phyloP scores from a whole-genome alignment of 176 grass and related monocot genomes.

The Metroxylon sagu region DNA sequence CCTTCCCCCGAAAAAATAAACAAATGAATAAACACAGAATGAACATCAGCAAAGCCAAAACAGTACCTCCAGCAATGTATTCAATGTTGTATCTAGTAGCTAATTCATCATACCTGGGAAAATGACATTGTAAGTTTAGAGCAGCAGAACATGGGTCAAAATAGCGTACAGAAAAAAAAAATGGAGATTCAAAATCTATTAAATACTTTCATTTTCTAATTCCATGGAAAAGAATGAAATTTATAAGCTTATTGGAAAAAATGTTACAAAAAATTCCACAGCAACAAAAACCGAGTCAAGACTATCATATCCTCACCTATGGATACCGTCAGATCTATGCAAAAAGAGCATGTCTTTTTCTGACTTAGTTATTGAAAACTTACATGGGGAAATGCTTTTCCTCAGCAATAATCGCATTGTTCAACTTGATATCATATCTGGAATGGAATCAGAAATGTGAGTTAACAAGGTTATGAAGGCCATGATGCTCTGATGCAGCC shows the following conservation, averaged over 20 bases:
- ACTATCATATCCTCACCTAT: too few relatives aligned
- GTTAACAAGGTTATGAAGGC: too few relatives aligned
- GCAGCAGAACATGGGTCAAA: too few relatives aligned
- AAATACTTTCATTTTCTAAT: too few relatives aligned
- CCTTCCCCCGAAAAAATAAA: neutral
- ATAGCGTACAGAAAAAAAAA: neutral
- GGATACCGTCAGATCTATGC: neutral
- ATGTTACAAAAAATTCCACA: too few relatives aligned
- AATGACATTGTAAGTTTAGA: neutral
- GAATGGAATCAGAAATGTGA: slow-evolving; percentile 15
- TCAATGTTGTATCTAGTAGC: slow-evolving; percentile 72
- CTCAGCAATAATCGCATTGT: slow-evolving; percentile 80
- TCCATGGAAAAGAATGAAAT: too few relatives aligned
- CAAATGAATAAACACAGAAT: neutral
- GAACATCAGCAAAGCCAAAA: neutral
- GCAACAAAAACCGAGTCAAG: too few relatives aligned
- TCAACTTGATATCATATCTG: slow-evolving; percentile 81
- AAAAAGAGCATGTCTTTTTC: too few relatives aligned
- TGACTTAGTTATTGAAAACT: slow-evolving; percentile 10
- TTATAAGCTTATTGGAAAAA: too few relatives aligned
- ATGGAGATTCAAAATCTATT: neutral
- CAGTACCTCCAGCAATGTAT: slow-evolving; percentile 86
- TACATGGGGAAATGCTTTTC: slow-evolving; percentile 92
- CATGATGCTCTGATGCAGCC: too few relatives aligned
- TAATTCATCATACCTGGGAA: slow-evolving; percentile 81